Conservation (phyloP, 495 filamentous ascomycete species). For the Penicillium desertorum region DNA sequence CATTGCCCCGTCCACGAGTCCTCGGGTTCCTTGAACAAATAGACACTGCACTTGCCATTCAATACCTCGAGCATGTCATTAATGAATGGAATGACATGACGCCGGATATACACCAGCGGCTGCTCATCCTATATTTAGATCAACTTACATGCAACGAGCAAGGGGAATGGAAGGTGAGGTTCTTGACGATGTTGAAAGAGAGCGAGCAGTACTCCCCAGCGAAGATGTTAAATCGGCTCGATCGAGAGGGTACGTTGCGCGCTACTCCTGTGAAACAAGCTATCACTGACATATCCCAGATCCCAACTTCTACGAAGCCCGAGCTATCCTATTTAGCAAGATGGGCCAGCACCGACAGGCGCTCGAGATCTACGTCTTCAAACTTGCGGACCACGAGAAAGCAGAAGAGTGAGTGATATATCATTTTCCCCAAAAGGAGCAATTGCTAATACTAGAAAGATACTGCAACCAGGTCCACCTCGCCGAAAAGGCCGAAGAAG, state of each 20-base stretch:
- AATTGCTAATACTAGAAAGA: slow-evolving; percentile 46
- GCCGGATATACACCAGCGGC: slow-evolving; percentile 80
- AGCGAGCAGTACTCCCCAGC: slow-evolving; percentile 78
- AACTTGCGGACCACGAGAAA: slow-evolving; percentile 79
- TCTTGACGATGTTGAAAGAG: slow-evolving; percentile 71
- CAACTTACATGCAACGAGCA: slow-evolving; percentile 51
- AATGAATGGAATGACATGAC: slow-evolving; percentile 80
- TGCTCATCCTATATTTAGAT: slow-evolving; percentile 74
- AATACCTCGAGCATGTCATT: slow-evolving; percentile 90
- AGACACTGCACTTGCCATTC: slow-evolving; percentile 67
- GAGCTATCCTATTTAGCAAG: slow-evolving; percentile 88
- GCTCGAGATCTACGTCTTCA: slow-evolving; percentile 94
- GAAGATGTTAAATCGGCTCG: slow-evolving; percentile 71
- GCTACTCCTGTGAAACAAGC: not conserved
- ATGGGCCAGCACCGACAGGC: slow-evolving; percentile 96
- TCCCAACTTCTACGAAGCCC: slow-evolving; percentile 81
- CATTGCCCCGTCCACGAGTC: slow-evolving; percentile 72
- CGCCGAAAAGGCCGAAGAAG: slow-evolving; percentile 55
- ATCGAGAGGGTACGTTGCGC: slow-evolving; percentile 65
- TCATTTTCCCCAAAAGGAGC: not conserved
- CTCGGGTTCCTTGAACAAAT: slow-evolving; percentile 69
- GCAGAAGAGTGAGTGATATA: slow-evolving; percentile 72
- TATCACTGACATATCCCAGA: slow-evolving; percentile 48
- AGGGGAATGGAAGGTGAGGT: slow-evolving; percentile 57
- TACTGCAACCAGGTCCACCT: slow-evolving; percentile 87